Evolutionary conservation across 495 filamentous ascomycete genomes (phyloP).

Genomic region (Aspergillus nanangensis): DNA sequence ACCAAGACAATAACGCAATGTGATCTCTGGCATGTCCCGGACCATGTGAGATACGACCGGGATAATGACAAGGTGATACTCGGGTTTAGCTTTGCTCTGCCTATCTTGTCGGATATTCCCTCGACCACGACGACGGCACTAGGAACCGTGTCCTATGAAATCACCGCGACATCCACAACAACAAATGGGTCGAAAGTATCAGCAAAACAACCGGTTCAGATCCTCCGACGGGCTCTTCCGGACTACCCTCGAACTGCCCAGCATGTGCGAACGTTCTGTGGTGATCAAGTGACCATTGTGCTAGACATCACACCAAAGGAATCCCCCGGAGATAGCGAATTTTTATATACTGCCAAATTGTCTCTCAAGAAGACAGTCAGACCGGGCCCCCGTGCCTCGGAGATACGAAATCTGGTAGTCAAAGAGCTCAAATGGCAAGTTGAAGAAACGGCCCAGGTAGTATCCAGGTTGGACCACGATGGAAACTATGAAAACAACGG

Average conservation of each 20-base stretch:
- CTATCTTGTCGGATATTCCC: neutral
- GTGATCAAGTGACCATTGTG: neutral
- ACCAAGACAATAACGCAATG: constrained; percentile 1
- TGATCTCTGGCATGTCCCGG: constrained; percentile 1
- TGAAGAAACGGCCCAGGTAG: constrained; percentile 5
- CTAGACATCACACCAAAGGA: neutral
- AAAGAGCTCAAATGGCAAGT: constrained; percentile 9
- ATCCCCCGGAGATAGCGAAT: too few species aligned
- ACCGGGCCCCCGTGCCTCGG: constrained; percentile 1
- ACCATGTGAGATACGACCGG: neutral
- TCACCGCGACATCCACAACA: neutral
- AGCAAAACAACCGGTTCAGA: neutral
- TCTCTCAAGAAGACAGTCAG: constrained; percentile 3
- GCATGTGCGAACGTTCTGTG: neutral
- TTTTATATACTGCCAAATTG: too few species aligned
- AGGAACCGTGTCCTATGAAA: constrained; percentile 4
- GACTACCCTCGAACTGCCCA: neutral
- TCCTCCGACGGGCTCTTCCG: neutral
- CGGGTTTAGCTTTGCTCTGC: neutral
- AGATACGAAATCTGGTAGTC: constrained; percentile 5
- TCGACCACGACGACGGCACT: constrained; percentile 1
- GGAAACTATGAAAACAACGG: too few species aligned
- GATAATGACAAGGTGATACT: neutral
- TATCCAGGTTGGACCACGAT: neutral
- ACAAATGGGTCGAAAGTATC: neutral